Evolutionary conservation across 331 rosid species (phyloP), one percentile per base, ranked within the genome.

Genomic region (Cucumis variabilis): DNA sequence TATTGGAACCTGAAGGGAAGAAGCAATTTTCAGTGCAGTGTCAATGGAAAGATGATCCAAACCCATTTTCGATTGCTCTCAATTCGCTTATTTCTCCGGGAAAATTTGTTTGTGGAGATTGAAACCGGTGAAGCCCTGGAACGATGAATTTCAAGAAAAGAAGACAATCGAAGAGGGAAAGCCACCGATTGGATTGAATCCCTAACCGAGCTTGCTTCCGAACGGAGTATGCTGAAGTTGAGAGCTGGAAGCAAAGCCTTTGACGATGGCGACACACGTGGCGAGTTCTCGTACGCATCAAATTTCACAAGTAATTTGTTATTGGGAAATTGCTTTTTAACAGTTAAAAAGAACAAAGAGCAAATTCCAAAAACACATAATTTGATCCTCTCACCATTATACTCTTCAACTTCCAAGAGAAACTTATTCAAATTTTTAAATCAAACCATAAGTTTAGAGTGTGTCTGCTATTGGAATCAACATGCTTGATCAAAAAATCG

Each of bases 1-100:
- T n/a, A n/a, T 60, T 53, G 63, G 58, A 85, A 96, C 98, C 95
- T 86, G 91, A 86, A 96, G 98, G n/a, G 89, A 89, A 23, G 95
- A 93, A 86, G 91, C 96, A 65, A 96, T 94, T 78, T 93, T 92
- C 84, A 96, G 46, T 86, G 91, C 90, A 87, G 95, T 88, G 68
- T 95, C 98, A 27, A 91, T 85, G 15, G 99, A 94, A 69, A 96
- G 91, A 65, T 77, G 84, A 87, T 88, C 21, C 66, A 70, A 60
- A 37, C 72, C 88, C 87, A 72, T n/a, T 73, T 73, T 30, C 66
- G 37, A 76, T 84, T 71, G 75, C 53, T 37, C 33, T 20, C 51
- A 11, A 9, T 66, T 44, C n/a, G 13, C 7, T 62, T 46, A 27
- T 30, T 68, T 84, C 23, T 20, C 15, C 24, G 85, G 48, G 21